phyloP scores from a whole-genome alignment of 306 rosid genomes.

The Lathyrus sativus region DNA sequence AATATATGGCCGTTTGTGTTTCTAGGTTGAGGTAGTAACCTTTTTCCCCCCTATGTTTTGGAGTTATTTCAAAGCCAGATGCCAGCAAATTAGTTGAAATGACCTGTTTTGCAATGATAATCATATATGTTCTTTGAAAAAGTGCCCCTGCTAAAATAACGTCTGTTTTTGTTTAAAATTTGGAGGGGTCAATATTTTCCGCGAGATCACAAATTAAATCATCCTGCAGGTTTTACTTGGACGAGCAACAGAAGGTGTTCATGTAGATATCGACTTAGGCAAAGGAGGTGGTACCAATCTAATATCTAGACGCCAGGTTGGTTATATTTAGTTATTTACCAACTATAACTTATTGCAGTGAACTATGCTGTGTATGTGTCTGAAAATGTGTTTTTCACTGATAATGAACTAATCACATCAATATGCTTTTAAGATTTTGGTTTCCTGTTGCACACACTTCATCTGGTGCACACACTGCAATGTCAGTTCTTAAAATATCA shows the following conservation, averaged over 20 bases:
- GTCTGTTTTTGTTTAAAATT: background rate
- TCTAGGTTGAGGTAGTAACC: slow-evolving; percentile 19
- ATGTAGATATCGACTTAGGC: slow-evolving; percentile 90
- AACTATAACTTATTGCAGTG: slow-evolving; percentile 7
- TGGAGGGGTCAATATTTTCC: slow-evolving; percentile 5
- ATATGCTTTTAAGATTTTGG: slow-evolving; percentile 24
- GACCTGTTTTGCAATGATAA: slow-evolving; percentile 27
- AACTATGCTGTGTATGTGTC: background rate
- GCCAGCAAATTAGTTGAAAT: background rate
- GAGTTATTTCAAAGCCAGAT: background rate
- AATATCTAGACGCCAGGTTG: slow-evolving; percentile 93
- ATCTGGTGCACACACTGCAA: slow-evolving; percentile 9
- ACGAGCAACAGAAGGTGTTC: slow-evolving; percentile 66
- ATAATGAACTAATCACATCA: slow-evolving; percentile 25
- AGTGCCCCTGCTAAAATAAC: slow-evolving; percentile 1
- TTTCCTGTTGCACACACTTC: background rate
- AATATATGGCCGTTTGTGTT: slow-evolving; percentile 13
- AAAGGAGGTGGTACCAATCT: slow-evolving; percentile 68
- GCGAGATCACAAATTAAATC: slow-evolving; percentile 28
- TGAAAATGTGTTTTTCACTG: slow-evolving; percentile 20
- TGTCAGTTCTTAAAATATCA: slow-evolving; percentile 26
- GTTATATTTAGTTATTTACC: slow-evolving; percentile 30
- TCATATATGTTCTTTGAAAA: slow-evolving; percentile 19
- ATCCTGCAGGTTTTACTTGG: slow-evolving; percentile 82
- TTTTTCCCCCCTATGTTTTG: slow-evolving; percentile 26